These are phyloP conservation scores for Amphirosellinia nigrospora DNA, from an alignment of 495 filamentous ascomycete genomes.

Conservation along the genomic window DNA sequence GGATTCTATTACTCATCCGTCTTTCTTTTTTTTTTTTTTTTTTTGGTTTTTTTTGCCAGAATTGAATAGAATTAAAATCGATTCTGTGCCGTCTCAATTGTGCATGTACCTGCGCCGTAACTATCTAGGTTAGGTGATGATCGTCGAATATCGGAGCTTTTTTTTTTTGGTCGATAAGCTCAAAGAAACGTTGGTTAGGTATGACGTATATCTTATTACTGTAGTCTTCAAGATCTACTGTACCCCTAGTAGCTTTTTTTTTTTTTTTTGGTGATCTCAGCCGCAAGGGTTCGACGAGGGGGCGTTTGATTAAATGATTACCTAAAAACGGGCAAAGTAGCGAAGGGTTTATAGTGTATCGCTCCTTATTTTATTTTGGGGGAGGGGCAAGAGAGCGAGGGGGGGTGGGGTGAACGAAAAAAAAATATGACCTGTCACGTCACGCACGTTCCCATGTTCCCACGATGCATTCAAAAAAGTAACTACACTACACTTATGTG, in stretches of 20 bases:
- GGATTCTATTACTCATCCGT: not conserved
- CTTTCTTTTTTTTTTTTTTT: not conserved
- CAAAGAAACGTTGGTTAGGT: not conserved
- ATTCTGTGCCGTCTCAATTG: not conserved
- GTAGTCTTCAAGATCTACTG: not conserved
- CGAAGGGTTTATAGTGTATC: not conserved
- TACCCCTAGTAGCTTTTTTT: too few relatives aligned
- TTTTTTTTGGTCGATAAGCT: slow-evolving; percentile 14
- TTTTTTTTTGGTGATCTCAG: slow-evolving; percentile 13
- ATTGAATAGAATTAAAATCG: not conserved
- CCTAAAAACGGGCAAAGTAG: slow-evolving; percentile 17
- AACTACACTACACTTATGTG: not conserved
- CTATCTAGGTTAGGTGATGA: not conserved
- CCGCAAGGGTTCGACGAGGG: slow-evolving; percentile 9
- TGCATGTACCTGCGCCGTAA: not conserved
- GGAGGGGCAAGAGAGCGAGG: too few relatives aligned
- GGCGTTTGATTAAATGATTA: slow-evolving; percentile 13
- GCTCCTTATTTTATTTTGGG: not conserved
- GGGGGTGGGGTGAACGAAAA: not conserved
- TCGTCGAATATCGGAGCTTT: slow-evolving; percentile 1
- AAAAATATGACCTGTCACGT: slow-evolving; percentile 18
- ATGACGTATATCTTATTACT: too few relatives aligned
- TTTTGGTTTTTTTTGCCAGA: too few relatives aligned
- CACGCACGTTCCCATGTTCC: slow-evolving; percentile 10
- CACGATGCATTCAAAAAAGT: slow-evolving; percentile 13